Evolutionary conservation across 2,329 filamentous ascomycete genomes (phyloP), one percentile per base, ranked within the genome.

Genomic region (Orbilia brochopaga): DNA sequence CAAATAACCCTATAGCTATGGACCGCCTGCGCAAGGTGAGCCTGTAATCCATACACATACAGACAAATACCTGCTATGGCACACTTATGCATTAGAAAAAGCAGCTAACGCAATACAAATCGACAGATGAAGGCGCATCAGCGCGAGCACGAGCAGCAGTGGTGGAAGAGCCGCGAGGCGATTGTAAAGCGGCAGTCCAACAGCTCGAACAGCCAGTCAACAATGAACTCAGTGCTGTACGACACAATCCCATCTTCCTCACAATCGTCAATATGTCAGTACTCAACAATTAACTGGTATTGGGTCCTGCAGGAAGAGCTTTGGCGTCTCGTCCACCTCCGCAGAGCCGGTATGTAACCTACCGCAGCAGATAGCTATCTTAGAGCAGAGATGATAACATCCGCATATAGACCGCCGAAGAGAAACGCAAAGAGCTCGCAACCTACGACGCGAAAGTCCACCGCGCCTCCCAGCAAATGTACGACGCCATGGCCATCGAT

Each of bases 41-140:
- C 37, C 54, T 27, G 5, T 15, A 30, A 17, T 19, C 11, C 21
- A 10, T 7, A 17, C 11, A n/a, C 32, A 46, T 56, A n/a, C 8
- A 21, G 2, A 32, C 23, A 13, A 51, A 13, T 11, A 50, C 15
- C 24, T 35, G 23, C n/a, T n/a, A n/a, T n/a, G n/a, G n/a, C n/a
- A n/a, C n/a, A n/a, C n/a, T n/a, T n/a, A n/a, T n/a, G n/a, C n/a
- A n/a, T n/a, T n/a, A n/a, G n/a, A n/a, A 11, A 53, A 23, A 19
- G 13, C 24, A 21, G 15, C 19, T 40, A 37, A n/a, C 40, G n/a
- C 37, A n/a, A n/a, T n/a, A 57, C 24, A 7, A 23, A 23, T 40
- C n/a, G 19, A n/a, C 44, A 75, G 75, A 74, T 74, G 74, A 75
- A 74, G 65, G 58, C 59, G n/a, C 72, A 75, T 50, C 75, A 75